Evolutionary conservation across 73 alveolate species (phyloP), one percentile per base, ranked within the genome.

Genomic region (Vitrella brassicaformis): DNA sequence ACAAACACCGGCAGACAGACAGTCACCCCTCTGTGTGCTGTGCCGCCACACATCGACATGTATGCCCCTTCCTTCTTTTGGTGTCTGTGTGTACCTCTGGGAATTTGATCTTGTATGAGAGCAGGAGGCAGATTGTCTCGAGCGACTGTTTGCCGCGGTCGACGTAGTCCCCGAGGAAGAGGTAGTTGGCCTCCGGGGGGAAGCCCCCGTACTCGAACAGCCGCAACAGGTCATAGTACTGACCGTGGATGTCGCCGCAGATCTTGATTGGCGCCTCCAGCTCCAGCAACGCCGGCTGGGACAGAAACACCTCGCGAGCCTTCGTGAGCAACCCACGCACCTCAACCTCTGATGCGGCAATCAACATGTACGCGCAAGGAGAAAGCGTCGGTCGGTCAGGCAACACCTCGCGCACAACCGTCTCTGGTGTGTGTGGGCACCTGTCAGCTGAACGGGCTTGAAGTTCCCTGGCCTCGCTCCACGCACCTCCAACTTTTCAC

Each of bases 111-210:
- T 89, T 89, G 82, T 78, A 87, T 18, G 94, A 79, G 29, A 90
- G 87, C 31, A 90, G 80, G 64, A 90, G 84, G 66, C 89, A 84
- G 30, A 90, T 80, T 4, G 91, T 74, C 75, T 80, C 95, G 8
- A 88, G 45, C 65, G 87, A 68, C 74, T 93, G 91, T 86, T 90
- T 92, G 30, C 98, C 97, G 78, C 98, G 82, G 75, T 94, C 98
- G 31, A 94, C 98, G 75, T 94, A 94, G 77, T 94, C 98, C 68
- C 98, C 98, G 64, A 94, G 84, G 91, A 94, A 88, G 76, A 88
- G 86, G 85, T 90, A 90, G 74, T 88, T 90, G 25, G 94, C 73
- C 80, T 93, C 96, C 0, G 98, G 98, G n/a, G 82, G 82, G 89
- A 90, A 92, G 73, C 98, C 98, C 45, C 98, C 98, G 67, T 88